Percentiles rank a stretch among this genome's conserved stretches.
These are phyloP conservation scores for Jimgerdemannia flammicorona DNA, from an alignment of 192 early-diverging fungal genomes.

Conservation along the genomic window DNA sequence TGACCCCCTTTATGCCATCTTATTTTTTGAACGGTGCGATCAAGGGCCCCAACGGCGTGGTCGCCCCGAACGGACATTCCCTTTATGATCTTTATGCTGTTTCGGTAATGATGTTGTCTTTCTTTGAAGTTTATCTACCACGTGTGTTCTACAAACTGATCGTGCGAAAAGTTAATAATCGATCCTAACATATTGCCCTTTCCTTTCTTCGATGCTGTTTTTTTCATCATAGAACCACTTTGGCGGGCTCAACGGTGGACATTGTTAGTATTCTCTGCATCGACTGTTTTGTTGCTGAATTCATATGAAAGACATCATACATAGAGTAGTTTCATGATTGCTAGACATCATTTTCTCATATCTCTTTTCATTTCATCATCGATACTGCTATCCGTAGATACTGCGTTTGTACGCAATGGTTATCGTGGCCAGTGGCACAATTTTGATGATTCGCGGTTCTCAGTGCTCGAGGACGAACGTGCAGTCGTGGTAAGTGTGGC, in stretches of 20 bases:
- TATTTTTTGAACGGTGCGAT: slow-evolving; percentile 7
- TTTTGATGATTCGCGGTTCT: slow-evolving; percentile 83
- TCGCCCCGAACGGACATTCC: slow-evolving; percentile 1
- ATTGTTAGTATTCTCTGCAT: slow-evolving; percentile 37
- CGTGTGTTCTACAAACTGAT: no score
- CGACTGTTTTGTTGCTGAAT: no score
- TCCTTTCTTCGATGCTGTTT: neutral
- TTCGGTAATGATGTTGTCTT: slow-evolving; percentile 32
- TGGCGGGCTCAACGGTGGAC: slow-evolving; percentile 70
- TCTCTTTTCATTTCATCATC: slow-evolving; percentile 6
- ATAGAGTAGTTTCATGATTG: slow-evolving; percentile 4
- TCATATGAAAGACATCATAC: no score
- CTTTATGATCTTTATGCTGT: slow-evolving; percentile 80
- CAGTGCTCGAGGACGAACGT: slow-evolving; percentile 41
- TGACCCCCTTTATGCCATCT: slow-evolving; percentile 52
- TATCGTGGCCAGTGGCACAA: slow-evolving; percentile 70
- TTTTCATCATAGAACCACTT: slow-evolving; percentile 56
- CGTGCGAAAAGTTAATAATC: neutral
- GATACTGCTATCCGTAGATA: slow-evolving; percentile 23
- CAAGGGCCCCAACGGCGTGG: no score
- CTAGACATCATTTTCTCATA: slow-evolving; percentile 10
- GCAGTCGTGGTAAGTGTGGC: slow-evolving; percentile 48
- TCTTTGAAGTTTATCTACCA: no score
- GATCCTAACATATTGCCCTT: neutral
- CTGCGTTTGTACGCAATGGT: slow-evolving; percentile 64